A percentile compares a stretch with the other conserved stretches of the same genome.
Evolutionary conservation across 2,329 filamentous ascomycete species (phyloP).

Genomic region (Aureobasidium sp.): DNA sequence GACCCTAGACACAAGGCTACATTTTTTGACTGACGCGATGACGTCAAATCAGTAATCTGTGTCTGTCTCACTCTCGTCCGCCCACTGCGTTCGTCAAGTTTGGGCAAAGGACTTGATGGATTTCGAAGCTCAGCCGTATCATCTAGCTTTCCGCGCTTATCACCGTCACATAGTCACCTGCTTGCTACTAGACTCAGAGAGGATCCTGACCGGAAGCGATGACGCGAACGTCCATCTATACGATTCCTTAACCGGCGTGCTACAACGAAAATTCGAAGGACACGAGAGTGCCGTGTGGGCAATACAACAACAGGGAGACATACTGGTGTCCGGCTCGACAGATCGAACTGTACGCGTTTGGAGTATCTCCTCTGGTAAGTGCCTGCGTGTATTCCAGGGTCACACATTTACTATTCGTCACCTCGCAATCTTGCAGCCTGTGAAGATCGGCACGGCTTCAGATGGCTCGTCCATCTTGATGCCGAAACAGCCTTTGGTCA

Average conservation of each 20-base stretch:
- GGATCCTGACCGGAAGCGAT: slow-evolving; percentile 95
- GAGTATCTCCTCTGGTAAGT: slow-evolving; percentile 90
- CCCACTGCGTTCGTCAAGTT: no score
- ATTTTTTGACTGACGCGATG: no score
- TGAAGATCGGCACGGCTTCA: slow-evolving; percentile 61
- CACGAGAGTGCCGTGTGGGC: slow-evolving; percentile 98
- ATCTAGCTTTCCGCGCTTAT: slow-evolving; percentile 94
- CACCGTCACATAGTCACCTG: slow-evolving; percentile 97
- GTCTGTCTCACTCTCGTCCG: no score
- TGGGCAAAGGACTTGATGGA: slow-evolving; percentile 90
- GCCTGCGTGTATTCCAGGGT: slow-evolving; percentile 92
- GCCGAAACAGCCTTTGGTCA: slow-evolving; percentile 90
- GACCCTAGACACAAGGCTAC: no score
- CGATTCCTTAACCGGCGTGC: slow-evolving; percentile 85
- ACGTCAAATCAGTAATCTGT: no score
- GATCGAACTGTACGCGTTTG: slow-evolving; percentile 93
- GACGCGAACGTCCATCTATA: slow-evolving; percentile 98
- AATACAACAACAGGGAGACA: slow-evolving; percentile 90
- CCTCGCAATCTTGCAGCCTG: slow-evolving; percentile 85
- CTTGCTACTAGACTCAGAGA: slow-evolving; percentile 94
- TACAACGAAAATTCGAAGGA: slow-evolving; percentile 76
- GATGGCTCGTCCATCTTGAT: slow-evolving; percentile 76
- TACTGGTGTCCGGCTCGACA: slow-evolving; percentile 92
- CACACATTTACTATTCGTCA: slow-evolving; percentile 96
- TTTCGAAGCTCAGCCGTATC: slow-evolving; percentile 70